Evolutionary conservation across 345 rosid genomes (phyloP).

Genomic region (Brassica nigra): DNA sequence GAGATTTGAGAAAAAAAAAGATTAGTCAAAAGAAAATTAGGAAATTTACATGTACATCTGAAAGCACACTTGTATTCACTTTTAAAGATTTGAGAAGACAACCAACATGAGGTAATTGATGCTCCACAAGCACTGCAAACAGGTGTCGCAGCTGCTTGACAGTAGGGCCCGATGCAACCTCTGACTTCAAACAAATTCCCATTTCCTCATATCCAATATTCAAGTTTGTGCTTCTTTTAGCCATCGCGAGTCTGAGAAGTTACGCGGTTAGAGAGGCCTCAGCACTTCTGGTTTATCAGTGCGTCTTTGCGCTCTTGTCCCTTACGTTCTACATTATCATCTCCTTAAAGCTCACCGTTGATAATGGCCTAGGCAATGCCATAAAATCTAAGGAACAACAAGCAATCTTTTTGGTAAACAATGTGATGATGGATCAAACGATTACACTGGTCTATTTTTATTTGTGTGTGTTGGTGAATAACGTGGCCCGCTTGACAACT

Average conservation of each 20-base stretch:
- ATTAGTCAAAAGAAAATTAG: background rate
- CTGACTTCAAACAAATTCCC: conserved; percentile 59
- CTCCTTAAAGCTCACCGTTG: conserved; percentile 59
- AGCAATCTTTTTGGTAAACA: background rate
- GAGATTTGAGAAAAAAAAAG: background rate
- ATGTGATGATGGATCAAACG: background rate
- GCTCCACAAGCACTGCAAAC: conserved; percentile 43
- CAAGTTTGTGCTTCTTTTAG: conserved; percentile 73
- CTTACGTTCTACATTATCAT: conserved; percentile 67
- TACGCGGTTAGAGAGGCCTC: conserved; percentile 87
- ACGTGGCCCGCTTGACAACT: background rate
- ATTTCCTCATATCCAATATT: conserved; percentile 69
- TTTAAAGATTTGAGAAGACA: conserved; percentile 50
- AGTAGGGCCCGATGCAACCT: conserved; percentile 57
- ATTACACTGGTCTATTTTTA: background rate
- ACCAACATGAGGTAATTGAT: conserved; percentile 54
- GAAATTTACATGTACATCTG: conserved; percentile 55
- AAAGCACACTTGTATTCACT: conserved; percentile 46
- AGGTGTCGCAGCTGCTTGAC: conserved; percentile 69
- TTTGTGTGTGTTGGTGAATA: conserved; percentile 26
- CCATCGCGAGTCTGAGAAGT: conserved; percentile 85
- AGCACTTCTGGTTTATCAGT: conserved; percentile 92
- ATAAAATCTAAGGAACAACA: background rate
- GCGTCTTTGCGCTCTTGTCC: conserved; percentile 70
- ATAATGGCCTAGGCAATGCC: conserved; percentile 18